phyloP scores from a whole-genome alignment of 2,329 filamentous ascomycete genomes.

The Diplodia scrobiculata region DNA sequence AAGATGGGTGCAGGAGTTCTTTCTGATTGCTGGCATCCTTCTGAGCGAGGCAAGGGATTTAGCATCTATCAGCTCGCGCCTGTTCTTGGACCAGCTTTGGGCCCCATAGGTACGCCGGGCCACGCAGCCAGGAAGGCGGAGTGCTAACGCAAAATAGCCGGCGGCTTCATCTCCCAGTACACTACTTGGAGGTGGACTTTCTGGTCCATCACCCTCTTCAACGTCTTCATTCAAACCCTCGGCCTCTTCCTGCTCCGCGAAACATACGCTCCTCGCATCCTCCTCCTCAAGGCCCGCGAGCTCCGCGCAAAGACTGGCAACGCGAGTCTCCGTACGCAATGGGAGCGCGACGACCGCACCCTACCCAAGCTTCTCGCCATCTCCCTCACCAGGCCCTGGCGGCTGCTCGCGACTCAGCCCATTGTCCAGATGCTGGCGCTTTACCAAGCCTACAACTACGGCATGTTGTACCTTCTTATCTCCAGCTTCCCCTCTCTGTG shows the following conservation, averaged over 20 bases:
- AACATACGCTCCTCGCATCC: conserved; percentile 49
- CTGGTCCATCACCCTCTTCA: conserved; percentile 52
- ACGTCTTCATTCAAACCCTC: conserved; percentile 45
- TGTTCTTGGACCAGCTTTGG: conserved; percentile 65
- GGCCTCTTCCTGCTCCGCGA: conserved; percentile 50
- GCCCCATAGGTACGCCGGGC: conserved; percentile 55
- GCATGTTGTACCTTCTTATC: conserved; percentile 65
- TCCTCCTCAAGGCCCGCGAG: conserved; percentile 58
- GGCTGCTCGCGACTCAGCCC: conserved; percentile 60
- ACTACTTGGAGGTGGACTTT: conserved; percentile 55
- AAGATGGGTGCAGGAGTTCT: conserved; percentile 37
- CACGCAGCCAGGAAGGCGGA: background rate
- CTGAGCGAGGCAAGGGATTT: conserved; percentile 65
- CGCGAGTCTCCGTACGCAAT: conserved; percentile 59
- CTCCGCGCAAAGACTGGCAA: conserved; percentile 63
- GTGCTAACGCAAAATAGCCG: conserved; percentile 47
- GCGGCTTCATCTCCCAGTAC: conserved; percentile 49
- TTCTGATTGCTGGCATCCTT: conserved; percentile 61
- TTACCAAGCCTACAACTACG: conserved; percentile 62
- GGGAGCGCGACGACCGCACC: conserved; percentile 46
- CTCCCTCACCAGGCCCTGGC: conserved; percentile 58
- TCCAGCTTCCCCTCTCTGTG: conserved; percentile 64
- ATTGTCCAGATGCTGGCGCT: conserved; percentile 61
- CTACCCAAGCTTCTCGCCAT: conserved; percentile 37
- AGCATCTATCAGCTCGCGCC: conserved; percentile 65